Evolutionary conservation across 176 grass and related monocot species (phyloP).

Genomic region (Aegilops bicornis): DNA sequence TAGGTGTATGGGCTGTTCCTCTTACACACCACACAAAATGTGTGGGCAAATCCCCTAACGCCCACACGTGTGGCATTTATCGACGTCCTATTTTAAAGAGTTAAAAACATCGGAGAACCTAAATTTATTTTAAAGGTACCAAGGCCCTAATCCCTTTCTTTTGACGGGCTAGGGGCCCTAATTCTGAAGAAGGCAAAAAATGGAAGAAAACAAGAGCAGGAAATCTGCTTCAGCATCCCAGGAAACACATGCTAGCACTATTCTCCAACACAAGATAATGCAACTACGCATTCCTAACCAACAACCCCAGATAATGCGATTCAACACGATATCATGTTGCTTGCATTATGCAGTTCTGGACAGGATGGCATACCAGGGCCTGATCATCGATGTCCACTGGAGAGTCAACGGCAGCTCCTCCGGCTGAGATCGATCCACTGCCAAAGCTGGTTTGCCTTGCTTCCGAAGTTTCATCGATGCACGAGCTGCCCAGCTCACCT

Average conservation of each 20-base stretch:
- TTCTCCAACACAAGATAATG: not conserved
- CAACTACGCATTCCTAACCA: not conserved
- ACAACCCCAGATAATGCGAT: not conserved
- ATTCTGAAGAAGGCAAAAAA: no score
- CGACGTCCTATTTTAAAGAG: no score
- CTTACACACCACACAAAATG: no score
- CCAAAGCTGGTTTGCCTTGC: conserved; percentile 31
- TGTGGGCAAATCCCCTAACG: no score
- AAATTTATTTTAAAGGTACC: no score
- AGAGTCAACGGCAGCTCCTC: not conserved
- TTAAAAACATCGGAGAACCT: no score
- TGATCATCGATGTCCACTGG: conserved; percentile 4
- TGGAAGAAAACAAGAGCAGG: not conserved
- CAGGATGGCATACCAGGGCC: not conserved
- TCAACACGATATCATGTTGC: not conserved
- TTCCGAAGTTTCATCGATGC: conserved; percentile 25
- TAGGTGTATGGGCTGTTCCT: no score
- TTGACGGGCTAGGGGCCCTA: no score
- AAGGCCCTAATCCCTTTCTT: no score
- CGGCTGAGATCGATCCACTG: not conserved
- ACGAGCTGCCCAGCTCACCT: conserved; percentile 18
- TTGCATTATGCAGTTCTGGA: not conserved
- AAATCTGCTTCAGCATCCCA: not conserved
- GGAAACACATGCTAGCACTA: not conserved
- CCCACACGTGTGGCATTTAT: no score